Evolutionary conservation across 2,329 filamentous ascomycete genomes (phyloP).

Genomic region (Elsinoe australis): DNA sequence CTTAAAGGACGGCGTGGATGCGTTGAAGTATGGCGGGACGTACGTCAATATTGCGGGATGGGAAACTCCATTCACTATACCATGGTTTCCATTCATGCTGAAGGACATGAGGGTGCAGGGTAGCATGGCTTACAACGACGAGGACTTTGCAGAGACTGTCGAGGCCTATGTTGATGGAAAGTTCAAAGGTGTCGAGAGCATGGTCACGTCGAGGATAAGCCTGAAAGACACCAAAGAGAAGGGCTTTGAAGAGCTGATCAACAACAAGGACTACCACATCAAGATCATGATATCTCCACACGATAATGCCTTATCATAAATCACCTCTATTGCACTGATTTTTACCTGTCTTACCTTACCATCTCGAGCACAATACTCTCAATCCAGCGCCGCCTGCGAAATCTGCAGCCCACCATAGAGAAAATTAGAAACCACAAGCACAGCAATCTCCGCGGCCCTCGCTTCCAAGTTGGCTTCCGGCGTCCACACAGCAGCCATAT

Average conservation of each 20-base stretch:
- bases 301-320: background rate
- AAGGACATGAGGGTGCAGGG: constrained; percentile 21
- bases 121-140: constrained; percentile 21
- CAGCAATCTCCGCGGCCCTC: too few species aligned
- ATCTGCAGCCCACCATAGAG: too few species aligned
- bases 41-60: constrained; percentile 24
- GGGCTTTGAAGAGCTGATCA: constrained; percentile 18
- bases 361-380: too few species aligned
- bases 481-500: too few species aligned
- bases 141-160: constrained; percentile 20
- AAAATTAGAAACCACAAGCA: too few species aligned
- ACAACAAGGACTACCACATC: constrained; percentile 51
- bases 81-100: constrained; percentile 18
- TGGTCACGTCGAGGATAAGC: constrained; percentile 3
- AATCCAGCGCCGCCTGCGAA: too few species aligned
- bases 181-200: constrained; percentile 6
- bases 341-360: too few species aligned
- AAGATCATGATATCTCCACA: constrained; percentile 45
- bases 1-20: constrained; percentile 22
- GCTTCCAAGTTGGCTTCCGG: too few species aligned
- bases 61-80: constrained; percentile 18
- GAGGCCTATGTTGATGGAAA: constrained; percentile 16
- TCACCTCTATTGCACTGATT: background rate
- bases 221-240: background rate
- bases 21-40: constrained; percentile 20